Evolutionary conservation across 768 basidiomycete species (phyloP).

Genomic region (Amanita pseudoporphyria): DNA sequence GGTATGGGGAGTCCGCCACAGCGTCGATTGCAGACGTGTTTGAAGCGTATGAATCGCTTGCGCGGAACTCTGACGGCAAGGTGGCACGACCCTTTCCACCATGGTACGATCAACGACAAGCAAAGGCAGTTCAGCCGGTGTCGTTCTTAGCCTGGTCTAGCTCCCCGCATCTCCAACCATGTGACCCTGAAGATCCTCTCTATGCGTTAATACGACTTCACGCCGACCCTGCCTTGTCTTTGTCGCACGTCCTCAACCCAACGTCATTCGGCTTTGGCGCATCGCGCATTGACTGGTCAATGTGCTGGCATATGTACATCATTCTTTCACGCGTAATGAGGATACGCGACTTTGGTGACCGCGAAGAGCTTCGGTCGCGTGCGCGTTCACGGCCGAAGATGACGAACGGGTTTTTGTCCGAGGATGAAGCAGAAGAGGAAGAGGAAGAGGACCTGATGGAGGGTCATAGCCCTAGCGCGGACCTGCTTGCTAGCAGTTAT

Average conservation of each 20-base stretch:
- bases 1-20: constrained; percentile 74
- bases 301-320: constrained; percentile 91
- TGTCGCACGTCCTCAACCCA: constrained; percentile 61
- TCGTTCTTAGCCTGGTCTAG: constrained; percentile 30
- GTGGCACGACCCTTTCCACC: constrained; percentile 54
- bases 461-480: constrained; percentile 79
- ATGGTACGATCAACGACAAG: constrained; percentile 33
- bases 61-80: constrained; percentile 20
- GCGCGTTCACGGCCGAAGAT: constrained; percentile 11
- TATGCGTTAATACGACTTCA: constrained; percentile 76
- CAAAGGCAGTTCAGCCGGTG: constrained; percentile 9
- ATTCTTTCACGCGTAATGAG: constrained; percentile 77
- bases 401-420: constrained; percentile 16
- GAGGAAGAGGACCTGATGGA: constrained; percentile 44
- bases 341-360: constrained; percentile 82
- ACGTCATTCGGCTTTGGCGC: constrained; percentile 69
- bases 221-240: constrained; percentile 60
- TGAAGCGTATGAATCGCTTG: constrained; percentile 43
- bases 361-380: constrained; percentile 35
- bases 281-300: constrained; percentile 68
- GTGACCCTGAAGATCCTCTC: constrained; percentile 45
- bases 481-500: constrained; percentile 74
- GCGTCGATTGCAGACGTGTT: constrained; percentile 65
- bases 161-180: constrained; percentile 20
- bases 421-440: constrained; percentile 21